Percentiles rank a stretch among this genome's conserved stretches.
These are phyloP conservation scores for Polytrichum formosum DNA, from an alignment of 225 moss, liverwort and hornwort genomes.

Conservation along the genomic window DNA sequence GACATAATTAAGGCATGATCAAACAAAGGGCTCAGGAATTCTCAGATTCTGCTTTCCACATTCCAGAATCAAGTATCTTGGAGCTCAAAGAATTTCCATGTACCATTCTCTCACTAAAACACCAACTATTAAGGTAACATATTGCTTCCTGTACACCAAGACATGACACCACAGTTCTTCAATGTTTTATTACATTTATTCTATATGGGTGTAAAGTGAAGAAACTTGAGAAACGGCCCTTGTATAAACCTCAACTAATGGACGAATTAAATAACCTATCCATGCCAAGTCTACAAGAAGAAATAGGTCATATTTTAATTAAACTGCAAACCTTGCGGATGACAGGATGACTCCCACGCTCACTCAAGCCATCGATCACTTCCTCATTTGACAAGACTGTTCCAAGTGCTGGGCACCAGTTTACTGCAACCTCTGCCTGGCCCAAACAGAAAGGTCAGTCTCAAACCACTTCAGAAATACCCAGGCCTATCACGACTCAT, in stretches of 20 bases:
- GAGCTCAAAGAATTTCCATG: not conserved
- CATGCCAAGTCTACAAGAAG: not conserved
- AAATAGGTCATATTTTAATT: not conserved
- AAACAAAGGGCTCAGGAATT: too few species aligned
- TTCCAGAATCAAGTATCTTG: not conserved
- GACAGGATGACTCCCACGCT: conserved; percentile 90
- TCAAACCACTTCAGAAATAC: not conserved
- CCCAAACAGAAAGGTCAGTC: conserved; percentile 17
- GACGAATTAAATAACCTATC: not conserved
- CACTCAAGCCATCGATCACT: conserved; percentile 94
- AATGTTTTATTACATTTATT: too few species aligned
- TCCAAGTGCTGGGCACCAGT: conserved; percentile 94
- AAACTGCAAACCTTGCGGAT: conserved; percentile 67
- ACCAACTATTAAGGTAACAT: too few species aligned
- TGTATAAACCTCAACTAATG: too few species aligned
- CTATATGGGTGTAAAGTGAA: too few species aligned
- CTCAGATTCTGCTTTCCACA: too few species aligned
- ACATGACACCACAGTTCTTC: too few species aligned
- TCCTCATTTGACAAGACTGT: conserved; percentile 94
- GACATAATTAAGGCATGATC: too few species aligned
- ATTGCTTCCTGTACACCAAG: too few species aligned
- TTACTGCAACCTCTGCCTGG: conserved; percentile 96
- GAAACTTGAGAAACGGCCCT: too few species aligned
- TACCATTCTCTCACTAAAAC: too few species aligned
- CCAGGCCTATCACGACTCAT: too few species aligned